Evolutionary conservation across 768 basidiomycete species (phyloP), one percentile per base, ranked within the genome.

Genomic region (Gelatoporia subvermispora): DNA sequence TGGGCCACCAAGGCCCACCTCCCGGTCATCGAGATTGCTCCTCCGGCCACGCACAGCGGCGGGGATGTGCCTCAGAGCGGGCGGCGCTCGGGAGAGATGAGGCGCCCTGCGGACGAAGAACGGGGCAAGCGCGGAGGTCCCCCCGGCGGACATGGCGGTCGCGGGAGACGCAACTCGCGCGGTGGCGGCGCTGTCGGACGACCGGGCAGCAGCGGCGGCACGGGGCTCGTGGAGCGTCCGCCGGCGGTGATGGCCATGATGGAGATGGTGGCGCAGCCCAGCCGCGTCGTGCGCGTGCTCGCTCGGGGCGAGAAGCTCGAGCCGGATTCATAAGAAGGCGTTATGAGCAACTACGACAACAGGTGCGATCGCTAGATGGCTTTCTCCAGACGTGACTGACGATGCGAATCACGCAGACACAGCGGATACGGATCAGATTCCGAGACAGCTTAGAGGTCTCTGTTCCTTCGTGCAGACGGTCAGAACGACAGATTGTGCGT

Each of bases 241-340:
- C 77, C 84, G 8, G 83, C 86, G 2, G 85, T 88, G 41, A 79
- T 82, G 74, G 82, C 84, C 3, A 87, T 90, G 85, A 88, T 86
- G 85, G 84, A 84, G 53, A 78, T 79, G 64, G 75, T 86, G 8
- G 72, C 82, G 18, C 83, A 87, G 54, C 83, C 85, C 7, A 84
- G 77, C 63, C 84, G 81, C 53, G 83, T 86, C 54, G 82, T 91
- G 28, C 74, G 88, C 21, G 84, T 92, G 23, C 78, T 92, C 51
- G 86, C 89, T 1, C 79, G 89, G 11, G 89, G 89, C 25, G 89
- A 92, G 74, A 89, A 90, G 65, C 66, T 92, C 45, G 88, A 92
- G 37, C 78, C 77, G 4, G 49, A 50, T 31, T 43, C 49, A 28
- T 45, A 37, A 38, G 23, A n/a, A n/a, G n/a, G 28, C 13, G 28